A percentile compares a stretch with the other conserved stretches of the same genome.
Evolutionary conservation across 1,284 basidiomycete species (phyloP).

Genomic region (Apiotrichum sp.): DNA sequence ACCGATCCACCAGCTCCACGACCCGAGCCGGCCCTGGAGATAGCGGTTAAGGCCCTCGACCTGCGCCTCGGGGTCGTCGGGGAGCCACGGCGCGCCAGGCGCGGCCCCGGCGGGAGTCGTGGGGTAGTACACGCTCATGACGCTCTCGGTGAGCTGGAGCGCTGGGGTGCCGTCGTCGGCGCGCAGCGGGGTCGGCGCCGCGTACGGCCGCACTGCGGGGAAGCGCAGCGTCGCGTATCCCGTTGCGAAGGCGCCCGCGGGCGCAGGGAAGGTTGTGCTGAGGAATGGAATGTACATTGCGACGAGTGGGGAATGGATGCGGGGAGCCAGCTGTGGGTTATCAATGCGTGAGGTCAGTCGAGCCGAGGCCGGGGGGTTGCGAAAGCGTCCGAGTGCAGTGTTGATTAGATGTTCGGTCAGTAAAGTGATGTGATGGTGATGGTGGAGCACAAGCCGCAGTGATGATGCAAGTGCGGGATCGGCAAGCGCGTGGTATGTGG

Average conservation of each 20-base stretch:
- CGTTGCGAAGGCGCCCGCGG: background rate
- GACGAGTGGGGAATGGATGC: too few species aligned
- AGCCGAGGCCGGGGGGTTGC: too few species aligned
- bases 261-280: background rate
- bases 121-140: slow-evolving; percentile 2
- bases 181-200: background rate
- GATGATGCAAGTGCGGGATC: too few species aligned
- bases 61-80: background rate
- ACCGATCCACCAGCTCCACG: background rate
- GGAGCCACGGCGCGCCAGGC: background rate
- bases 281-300: slow-evolving; percentile 4
- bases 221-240: slow-evolving; percentile 1
- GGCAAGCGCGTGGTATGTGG: too few species aligned
- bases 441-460: too few species aligned
- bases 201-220: background rate
- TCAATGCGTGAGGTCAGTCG: too few species aligned
- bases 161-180: background rate
- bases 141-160: background rate
- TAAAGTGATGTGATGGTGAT: too few species aligned
- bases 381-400: too few species aligned
- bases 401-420: too few species aligned
- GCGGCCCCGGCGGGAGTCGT: background rate
- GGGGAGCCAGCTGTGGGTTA: too few species aligned
- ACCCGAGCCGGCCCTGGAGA: background rate
- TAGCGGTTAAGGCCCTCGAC: background rate